A percentile compares a stretch with the other conserved stretches of the same genome.
These are phyloP conservation scores for Suhomyces faveliae DNA, from an alignment of 805 yeast species.

Conservation along the genomic window DNA sequence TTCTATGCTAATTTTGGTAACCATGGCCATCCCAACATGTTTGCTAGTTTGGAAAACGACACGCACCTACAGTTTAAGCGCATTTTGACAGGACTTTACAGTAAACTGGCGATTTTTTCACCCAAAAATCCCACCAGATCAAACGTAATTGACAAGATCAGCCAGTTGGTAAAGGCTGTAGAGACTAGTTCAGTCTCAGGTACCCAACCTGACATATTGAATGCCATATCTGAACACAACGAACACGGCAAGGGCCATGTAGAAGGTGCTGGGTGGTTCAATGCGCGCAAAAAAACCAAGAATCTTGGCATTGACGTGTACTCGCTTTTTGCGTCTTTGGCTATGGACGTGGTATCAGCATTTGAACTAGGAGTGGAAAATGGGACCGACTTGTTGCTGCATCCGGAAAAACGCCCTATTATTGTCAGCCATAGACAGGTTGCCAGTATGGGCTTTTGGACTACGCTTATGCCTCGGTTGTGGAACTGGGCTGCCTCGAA, in stretches of 20 bases:
- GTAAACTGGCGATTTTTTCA: conserved; percentile 34
- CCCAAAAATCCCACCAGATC: conserved; percentile 27
- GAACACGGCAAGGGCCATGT: conserved; percentile 35
- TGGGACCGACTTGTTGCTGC: conserved; percentile 44
- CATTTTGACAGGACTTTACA: conserved; percentile 31
- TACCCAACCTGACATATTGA: conserved; percentile 31
- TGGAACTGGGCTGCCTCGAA: conserved; percentile 50
- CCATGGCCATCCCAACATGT: conserved; percentile 59
- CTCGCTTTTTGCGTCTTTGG: conserved; percentile 64
- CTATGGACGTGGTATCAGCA: conserved; percentile 66
- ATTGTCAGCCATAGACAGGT: conserved; percentile 46
- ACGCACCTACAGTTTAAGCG: conserved; percentile 43
- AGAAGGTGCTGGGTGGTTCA: conserved; percentile 30
- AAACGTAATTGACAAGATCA: conserved; percentile 25
- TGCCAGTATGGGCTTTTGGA: conserved; percentile 65
- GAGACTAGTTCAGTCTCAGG: conserved; percentile 30
- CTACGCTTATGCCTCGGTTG: conserved; percentile 55
- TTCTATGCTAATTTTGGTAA: conserved; percentile 62
- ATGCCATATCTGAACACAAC: conserved; percentile 31
- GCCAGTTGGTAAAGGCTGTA: conserved; percentile 27
- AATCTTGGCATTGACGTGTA: conserved; percentile 54
- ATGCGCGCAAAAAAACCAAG: conserved; percentile 13
- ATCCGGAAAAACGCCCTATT: conserved; percentile 38
- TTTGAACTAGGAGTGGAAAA: conserved; percentile 56
- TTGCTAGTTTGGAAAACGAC: conserved; percentile 51